Conservation (phyloP, 495 filamentous ascomycete species). For the Xylaria palmicola region DNA sequence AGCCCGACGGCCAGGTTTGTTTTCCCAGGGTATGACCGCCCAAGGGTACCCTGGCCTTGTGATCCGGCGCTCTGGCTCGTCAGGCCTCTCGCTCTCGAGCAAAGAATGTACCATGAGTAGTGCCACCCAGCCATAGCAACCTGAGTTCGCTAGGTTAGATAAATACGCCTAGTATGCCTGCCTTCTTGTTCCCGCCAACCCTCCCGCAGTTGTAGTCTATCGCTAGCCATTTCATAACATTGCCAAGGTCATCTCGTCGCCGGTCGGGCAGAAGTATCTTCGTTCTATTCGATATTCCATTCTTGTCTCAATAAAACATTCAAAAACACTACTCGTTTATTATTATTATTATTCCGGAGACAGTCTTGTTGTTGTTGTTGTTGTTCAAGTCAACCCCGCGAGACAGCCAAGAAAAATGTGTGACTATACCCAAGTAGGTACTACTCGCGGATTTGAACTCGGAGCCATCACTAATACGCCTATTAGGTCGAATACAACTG, state of each 20-base stretch:
- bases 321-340: too few relatives aligned
- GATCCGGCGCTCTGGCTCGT: conserved; percentile 13
- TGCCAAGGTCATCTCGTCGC: neutral
- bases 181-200: neutral
- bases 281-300: neutral
- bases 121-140: neutral
- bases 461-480: neutral
- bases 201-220: conserved; percentile 1
- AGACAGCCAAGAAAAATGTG: conserved; percentile 24
- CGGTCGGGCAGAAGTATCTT: neutral
- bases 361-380: too few relatives aligned
- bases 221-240: neutral
- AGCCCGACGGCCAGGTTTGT: conserved; percentile 11
- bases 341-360: too few relatives aligned
- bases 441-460: neutral
- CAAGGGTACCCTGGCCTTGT: conserved; percentile 11
- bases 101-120: too few relatives aligned
- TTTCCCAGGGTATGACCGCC: too few relatives aligned
- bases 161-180: conserved; percentile 10
- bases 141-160: neutral
- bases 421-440: conserved; percentile 34
- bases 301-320: neutral
- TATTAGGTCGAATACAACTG: conserved; percentile 33
- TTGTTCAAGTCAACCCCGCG: too few relatives aligned
- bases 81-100: conserved; percentile 14